Base-by-base conservation (phyloP, 805 yeast species). In the Metschnikowia lochheadii region DNA sequence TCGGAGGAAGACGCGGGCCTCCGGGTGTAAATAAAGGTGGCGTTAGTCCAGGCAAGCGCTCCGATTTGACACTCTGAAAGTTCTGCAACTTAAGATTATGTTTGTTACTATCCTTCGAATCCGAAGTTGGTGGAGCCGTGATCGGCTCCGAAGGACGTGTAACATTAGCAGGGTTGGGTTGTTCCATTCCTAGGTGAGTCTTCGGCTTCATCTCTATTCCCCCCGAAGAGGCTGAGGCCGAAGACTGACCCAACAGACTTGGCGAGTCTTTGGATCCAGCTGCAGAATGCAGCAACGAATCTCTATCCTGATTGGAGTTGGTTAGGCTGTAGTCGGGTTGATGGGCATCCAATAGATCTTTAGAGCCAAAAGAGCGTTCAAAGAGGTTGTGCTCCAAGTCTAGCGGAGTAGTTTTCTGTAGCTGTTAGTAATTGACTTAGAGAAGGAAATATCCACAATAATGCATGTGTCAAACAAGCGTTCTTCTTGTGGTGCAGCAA, bases 381-480 rank as follows among this genome's bases (percentile, higher is more conserved):
- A 92, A 92, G 4, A 97, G 97, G 62, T 92, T 92, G 8, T 94
- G 96, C 66, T 94, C 99, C 51, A 90, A 73, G 53, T 85, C 92
- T 60, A 89, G 80, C 38, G 88, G 68, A 15, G 75, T 64, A 60
- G 68, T 63, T 68, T 62, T 67, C 70, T 68, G 54, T 6, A 48
- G 14, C 17, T 20, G 37, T 32, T 23, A 38, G 46, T 48, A 23
- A 14, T 21, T 4, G 38, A 14, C 7, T 42, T 33, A 11, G 2
- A 14, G n/a, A 11, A 13, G 8, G 3, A 1, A 18, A 14, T 6
- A 13, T 23, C 32, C 15, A 20, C 5, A 10, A 11, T 17, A 5
- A 18, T 15, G 18, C 15, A 6, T 29, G 21, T 5, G 11, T 5
- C 3, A 5, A 17, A 20, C 5, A 33, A 42, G 23, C 23, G 6